Evolutionary conservation across 768 basidiomycete species (phyloP).

Genomic region (Fibroporia radiculosa): DNA sequence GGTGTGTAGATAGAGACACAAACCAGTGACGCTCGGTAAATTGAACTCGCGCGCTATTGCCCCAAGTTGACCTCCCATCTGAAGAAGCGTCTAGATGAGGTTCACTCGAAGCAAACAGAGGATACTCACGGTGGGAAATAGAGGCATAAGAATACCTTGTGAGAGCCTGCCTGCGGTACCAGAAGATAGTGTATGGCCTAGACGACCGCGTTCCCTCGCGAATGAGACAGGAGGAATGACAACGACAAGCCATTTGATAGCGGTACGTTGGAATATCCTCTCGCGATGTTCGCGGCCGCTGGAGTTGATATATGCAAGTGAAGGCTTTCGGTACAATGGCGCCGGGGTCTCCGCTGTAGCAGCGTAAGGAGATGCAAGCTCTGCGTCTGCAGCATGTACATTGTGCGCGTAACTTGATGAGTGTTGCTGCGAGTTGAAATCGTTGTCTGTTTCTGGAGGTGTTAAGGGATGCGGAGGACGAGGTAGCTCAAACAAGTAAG

Average conservation of each 20-base stretch:
- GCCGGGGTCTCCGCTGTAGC: slow-evolving; percentile 9
- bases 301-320: slow-evolving; percentile 36
- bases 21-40: slow-evolving; percentile 66
- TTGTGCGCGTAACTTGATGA: slow-evolving; percentile 6
- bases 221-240: slow-evolving; percentile 59
- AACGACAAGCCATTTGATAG: slow-evolving; percentile 48
- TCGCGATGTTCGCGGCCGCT: slow-evolving; percentile 19
- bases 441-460: slow-evolving; percentile 28
- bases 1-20: slow-evolving; percentile 74
- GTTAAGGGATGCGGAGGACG: slow-evolving; percentile 28
- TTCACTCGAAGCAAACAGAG: neutral
- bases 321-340: slow-evolving; percentile 11
- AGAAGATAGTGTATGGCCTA: slow-evolving; percentile 49
- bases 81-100: neutral
- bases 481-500: slow-evolving; percentile 35
- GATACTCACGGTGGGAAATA: slow-evolving; percentile 57
- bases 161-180: slow-evolving; percentile 55
- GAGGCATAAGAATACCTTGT: slow-evolving; percentile 67
- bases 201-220: slow-evolving; percentile 47
- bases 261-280: slow-evolving; percentile 18
- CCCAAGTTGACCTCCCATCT: slow-evolving; percentile 73
- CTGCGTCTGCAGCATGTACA: slow-evolving; percentile 8
- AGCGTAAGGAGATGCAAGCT: slow-evolving; percentile 6
- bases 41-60: slow-evolving; percentile 79
- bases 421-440: slow-evolving; percentile 7